Percentiles rank a stretch among this genome's conserved stretches.
These are phyloP conservation scores for Sideroxylon spinosum DNA, from an alignment of 179 eudicot species.

Conservation along the genomic window DNA sequence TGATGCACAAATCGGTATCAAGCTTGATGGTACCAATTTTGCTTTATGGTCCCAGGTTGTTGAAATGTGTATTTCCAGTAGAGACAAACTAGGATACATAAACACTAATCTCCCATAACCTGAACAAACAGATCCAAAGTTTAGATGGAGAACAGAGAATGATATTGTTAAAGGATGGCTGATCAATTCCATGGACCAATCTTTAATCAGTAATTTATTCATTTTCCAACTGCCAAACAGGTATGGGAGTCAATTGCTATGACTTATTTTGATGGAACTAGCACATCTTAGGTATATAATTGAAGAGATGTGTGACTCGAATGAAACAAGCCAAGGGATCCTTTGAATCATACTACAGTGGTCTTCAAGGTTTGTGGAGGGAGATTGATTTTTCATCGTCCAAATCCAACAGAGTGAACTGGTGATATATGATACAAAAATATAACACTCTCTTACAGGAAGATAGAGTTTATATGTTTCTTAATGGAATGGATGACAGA, in stretches of 20 bases:
- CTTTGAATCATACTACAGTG: constrained; percentile 8
- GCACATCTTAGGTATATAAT: not conserved
- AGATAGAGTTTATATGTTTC: constrained; percentile 7
- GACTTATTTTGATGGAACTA: not conserved
- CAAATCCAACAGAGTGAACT: not conserved
- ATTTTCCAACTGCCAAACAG: not conserved
- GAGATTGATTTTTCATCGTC: not conserved
- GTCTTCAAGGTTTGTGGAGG: constrained; percentile 10
- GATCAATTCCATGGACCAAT: not conserved
- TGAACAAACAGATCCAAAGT: not conserved
- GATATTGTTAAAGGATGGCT: not conserved
- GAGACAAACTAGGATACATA: not conserved
- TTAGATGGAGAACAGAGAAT: not conserved
- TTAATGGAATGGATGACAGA: not conserved
- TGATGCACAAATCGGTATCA: constrained; percentile 8
- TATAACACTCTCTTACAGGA: not conserved
- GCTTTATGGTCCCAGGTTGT: not conserved
- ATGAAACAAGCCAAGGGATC: constrained; percentile 9
- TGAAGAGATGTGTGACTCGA: not conserved
- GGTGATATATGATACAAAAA: too few species aligned
- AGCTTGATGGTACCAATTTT: constrained; percentile 12
- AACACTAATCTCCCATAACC: not conserved
- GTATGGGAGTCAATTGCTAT: not conserved
- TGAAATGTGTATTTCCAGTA: not conserved
- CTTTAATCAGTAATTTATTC: not conserved